Evolutionary conservation across 2,329 filamentous ascomycete genomes (phyloP).

Genomic region (Claviceps africana): DNA sequence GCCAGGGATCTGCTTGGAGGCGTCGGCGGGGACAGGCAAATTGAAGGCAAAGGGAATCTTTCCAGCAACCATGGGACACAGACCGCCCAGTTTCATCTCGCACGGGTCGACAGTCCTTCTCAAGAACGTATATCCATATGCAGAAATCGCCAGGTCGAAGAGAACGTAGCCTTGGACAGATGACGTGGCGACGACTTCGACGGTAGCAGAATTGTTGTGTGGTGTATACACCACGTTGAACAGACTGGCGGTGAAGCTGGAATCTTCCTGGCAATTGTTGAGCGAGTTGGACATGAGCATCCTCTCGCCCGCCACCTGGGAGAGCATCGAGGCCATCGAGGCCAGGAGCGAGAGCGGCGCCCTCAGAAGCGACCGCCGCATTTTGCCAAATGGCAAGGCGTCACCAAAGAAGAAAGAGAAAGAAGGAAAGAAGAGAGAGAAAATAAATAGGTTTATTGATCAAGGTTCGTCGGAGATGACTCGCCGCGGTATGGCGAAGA

Average conservation of each 20-base stretch:
- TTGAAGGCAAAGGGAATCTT: constrained; percentile 65
- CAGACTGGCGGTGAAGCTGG: constrained; percentile 71
- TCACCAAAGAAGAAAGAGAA: not conserved
- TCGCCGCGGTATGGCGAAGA: not conserved
- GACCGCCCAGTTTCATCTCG: constrained; percentile 49
- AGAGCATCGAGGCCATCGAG: constrained; percentile 27
- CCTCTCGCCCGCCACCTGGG: constrained; percentile 43
- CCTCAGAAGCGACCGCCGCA: constrained; percentile 34
- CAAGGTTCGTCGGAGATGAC: not conserved
- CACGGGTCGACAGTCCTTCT: constrained; percentile 63
- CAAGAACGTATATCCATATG: constrained; percentile 68
- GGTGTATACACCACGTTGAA: constrained; percentile 78
- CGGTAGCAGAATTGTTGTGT: constrained; percentile 54
- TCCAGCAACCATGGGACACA: constrained; percentile 85
- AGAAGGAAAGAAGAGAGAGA: not conserved
- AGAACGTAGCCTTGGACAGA: constrained; percentile 69
- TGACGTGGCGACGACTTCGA: constrained; percentile 70
- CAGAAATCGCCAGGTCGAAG: constrained; percentile 62
- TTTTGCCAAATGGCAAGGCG: constrained; percentile 16
- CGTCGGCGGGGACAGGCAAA: constrained; percentile 40
- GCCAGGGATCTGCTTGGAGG: constrained; percentile 54
- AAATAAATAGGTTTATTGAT: not conserved
- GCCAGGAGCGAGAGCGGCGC: constrained; percentile 32
- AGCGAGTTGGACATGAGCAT: constrained; percentile 72
- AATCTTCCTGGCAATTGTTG: constrained; percentile 71